These are phyloP conservation scores for Luvunga scandens DNA, from an alignment of 345 rosid species.

Conservation along the genomic window DNA sequence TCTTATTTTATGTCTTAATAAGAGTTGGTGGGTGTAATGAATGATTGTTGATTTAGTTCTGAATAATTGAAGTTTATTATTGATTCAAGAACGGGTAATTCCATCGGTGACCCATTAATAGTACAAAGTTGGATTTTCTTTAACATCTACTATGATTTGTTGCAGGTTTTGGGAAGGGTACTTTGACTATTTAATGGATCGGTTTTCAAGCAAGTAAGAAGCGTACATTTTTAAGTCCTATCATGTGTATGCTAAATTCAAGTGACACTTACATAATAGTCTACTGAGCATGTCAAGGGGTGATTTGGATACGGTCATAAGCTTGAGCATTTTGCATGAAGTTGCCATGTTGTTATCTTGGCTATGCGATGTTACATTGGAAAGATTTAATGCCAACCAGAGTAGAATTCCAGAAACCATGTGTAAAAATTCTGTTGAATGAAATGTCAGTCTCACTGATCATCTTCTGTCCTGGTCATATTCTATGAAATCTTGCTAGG, in stretches of 20 bases:
- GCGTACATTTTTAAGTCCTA: slow-evolving; percentile 13
- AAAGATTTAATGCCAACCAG: background rate
- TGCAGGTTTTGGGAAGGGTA: slow-evolving; percentile 99
- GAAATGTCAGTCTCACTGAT: background rate
- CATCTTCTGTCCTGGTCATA: background rate
- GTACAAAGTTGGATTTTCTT: background rate
- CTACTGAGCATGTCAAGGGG: background rate
- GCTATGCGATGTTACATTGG: background rate
- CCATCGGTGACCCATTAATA: background rate
- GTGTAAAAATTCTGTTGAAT: background rate
- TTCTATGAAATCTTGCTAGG: background rate
- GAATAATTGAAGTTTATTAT: background rate
- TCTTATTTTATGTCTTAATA: background rate
- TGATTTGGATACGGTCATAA: background rate
- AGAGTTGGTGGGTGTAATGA: background rate
- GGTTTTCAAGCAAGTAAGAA: slow-evolving; percentile 77
- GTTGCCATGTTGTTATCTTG: background rate
- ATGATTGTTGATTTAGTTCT: background rate
- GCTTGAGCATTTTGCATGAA: background rate
- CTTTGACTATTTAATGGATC: slow-evolving; percentile 90
- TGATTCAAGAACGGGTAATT: background rate
- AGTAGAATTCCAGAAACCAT: background rate
- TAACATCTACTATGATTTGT: background rate
- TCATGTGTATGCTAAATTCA: background rate
- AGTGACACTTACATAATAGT: background rate